Evolutionary conservation across 2,329 filamentous ascomycete species (phyloP), one percentile per base, ranked within the genome.

Genomic region (Aspergillus awamori): DNA sequence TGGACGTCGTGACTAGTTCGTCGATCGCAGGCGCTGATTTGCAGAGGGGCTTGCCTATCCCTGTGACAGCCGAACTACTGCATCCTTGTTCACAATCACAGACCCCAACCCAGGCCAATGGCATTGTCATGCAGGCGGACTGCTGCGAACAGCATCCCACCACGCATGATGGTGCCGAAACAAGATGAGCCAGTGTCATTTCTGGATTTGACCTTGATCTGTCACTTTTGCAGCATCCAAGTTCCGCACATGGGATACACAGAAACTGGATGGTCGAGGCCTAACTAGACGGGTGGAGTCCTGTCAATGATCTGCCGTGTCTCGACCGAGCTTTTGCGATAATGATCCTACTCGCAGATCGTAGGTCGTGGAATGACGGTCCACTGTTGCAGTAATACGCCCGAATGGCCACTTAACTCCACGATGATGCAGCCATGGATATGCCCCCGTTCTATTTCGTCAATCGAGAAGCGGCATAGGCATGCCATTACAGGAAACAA

Each of bases 101-200:
- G 30, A 36, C 30, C 30, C 4, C 30, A 36, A 36, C 11, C 11
- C 30, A 36, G 38, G 28, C 24, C 56, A 43, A 58, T 56, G 28
- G 53, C 53, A 56, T 56, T 56, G 53, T 47, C 53, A 56, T 56
- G 39, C 26, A 56, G 20, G 53, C 45, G n/a, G 53, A 17, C 30
- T 45, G 17, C 39, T 56, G 53, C 45, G 53, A 47, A 56, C 39
- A 15, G 10, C 53, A 17, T 22, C 52, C 24, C 52, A 53, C 39
- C 52, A 26, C 30, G 28, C n/a, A 49, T 22, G 17, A 26, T 53
- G 20, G 24, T 53, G 22, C 30, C 56, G 10, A 43, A 33, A 26
- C 22, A 10, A 51, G 39, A 58, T 53, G 24, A 36, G 53, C 47
- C 45, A 58, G 15, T 53, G 49, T 17, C 33, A n/a, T n/a, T 36